Evolutionary conservation across 192 early-diverging fungal species (phyloP).

Genomic region (Backusella luteola): DNA sequence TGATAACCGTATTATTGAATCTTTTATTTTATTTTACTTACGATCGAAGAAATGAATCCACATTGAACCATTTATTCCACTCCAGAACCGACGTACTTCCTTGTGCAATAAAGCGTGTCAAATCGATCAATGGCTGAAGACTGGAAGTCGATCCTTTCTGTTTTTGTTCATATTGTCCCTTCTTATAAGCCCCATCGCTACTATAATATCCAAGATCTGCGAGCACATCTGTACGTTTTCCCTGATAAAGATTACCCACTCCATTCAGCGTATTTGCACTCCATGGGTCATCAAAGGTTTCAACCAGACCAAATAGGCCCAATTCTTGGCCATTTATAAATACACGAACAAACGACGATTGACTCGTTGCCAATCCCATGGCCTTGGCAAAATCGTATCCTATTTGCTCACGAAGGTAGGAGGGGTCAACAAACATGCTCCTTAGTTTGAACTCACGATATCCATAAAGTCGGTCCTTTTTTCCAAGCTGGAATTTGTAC

Average conservation of each 20-base stretch:
- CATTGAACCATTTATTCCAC: background rate
- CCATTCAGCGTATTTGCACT: background rate
- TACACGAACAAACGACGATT: background rate
- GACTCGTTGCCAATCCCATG: background rate
- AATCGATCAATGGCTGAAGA: slow-evolving; percentile 4
- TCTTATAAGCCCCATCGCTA: background rate
- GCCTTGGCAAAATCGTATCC: background rate
- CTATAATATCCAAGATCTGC: background rate
- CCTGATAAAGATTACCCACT: background rate
- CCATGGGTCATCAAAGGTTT: background rate
- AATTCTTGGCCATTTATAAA: background rate
- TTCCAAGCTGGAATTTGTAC: background rate
- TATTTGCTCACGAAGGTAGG: background rate
- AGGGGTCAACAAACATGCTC: background rate
- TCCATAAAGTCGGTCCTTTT: background rate
- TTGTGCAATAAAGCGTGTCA: background rate
- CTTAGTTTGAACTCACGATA: background rate
- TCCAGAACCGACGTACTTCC: background rate
- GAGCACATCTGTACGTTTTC: background rate
- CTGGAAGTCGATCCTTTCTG: background rate
- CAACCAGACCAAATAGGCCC: slow-evolving; percentile 3
- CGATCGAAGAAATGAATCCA: slow-evolving; percentile 2
- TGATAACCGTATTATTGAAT: background rate
- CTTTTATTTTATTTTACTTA: background rate
- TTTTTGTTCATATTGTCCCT: background rate